Percentiles rank a stretch among this genome's conserved stretches.
Conservation (phyloP, 805 yeast genomes). For the Sugiyamaella smithiae region DNA sequence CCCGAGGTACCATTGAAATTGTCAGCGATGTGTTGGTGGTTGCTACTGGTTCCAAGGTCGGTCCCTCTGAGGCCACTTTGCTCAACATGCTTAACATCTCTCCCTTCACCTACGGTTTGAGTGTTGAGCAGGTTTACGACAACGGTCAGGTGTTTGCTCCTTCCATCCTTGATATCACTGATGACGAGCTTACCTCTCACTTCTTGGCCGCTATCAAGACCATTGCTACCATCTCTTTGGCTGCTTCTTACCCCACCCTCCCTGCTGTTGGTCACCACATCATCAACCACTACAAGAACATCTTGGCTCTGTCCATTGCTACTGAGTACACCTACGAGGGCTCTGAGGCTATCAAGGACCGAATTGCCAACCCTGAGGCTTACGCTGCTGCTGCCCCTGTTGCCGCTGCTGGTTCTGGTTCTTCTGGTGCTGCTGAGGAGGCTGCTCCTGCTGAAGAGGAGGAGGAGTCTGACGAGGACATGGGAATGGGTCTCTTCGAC, state of each 20-base stretch:
- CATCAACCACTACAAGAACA: slow-evolving; percentile 98
- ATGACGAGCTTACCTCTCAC: slow-evolving; percentile 90
- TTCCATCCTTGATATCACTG: slow-evolving; percentile 95
- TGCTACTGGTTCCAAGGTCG: slow-evolving; percentile 80
- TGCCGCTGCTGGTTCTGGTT: slow-evolving; percentile 70
- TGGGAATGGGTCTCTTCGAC: slow-evolving; percentile 96
- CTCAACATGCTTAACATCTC: slow-evolving; percentile 99
- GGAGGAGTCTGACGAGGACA: slow-evolving; percentile 61
- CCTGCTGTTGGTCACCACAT: slow-evolving; percentile 99
- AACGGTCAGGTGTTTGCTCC: slow-evolving; percentile 98
- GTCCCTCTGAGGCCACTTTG: slow-evolving; percentile 98
- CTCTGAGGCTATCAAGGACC: slow-evolving; percentile 98
- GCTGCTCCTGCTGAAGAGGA: slow-evolving; percentile 75
- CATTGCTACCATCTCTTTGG: slow-evolving; percentile 95
- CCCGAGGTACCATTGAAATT: slow-evolving; percentile 99
- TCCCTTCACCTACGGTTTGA: slow-evolving; percentile 99
- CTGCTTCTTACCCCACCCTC: slow-evolving; percentile 98
- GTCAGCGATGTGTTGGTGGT: slow-evolving; percentile 96
- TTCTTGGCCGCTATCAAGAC: slow-evolving; percentile 87
- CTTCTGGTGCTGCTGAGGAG: slow-evolving; percentile 64
- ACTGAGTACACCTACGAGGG: slow-evolving; percentile 99
- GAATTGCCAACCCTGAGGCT: slow-evolving; percentile 99
- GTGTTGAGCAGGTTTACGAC: slow-evolving; percentile 96
- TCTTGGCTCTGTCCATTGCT: slow-evolving; percentile 96
- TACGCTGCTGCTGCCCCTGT: slow-evolving; percentile 99